A percentile compares a stretch with the other conserved stretches of the same genome.
Conservation (phyloP, 73 alveolate genomes). For the Paramecium sonneborni region DNA sequence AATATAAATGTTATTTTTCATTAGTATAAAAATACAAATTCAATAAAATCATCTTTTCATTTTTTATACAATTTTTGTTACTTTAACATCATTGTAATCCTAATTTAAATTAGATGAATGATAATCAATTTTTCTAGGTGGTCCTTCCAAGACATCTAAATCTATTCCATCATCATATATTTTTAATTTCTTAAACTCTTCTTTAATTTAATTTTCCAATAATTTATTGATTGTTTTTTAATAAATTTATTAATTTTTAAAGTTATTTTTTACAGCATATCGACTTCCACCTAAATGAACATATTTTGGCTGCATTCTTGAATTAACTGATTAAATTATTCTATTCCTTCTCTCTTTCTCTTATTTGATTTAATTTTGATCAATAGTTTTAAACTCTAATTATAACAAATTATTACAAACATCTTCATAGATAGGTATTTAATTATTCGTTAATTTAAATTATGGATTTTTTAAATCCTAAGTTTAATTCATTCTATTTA, state of each 20-base stretch:
- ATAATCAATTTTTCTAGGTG: slow-evolving; percentile 25
- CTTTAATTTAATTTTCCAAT: background rate
- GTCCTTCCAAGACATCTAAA: slow-evolving; percentile 16
- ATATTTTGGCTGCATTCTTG: slow-evolving; percentile 15
- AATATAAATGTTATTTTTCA: background rate
- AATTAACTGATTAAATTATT: background rate
- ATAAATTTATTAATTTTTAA: background rate
- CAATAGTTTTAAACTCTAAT: background rate
- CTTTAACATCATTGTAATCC: slow-evolving; percentile 53
- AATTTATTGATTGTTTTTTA: background rate
- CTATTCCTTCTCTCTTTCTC: background rate
- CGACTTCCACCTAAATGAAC: slow-evolving; percentile 22
- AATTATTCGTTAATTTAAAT: background rate
- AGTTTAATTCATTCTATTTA: background rate
- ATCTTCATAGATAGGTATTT: background rate
- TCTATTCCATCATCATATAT: background rate
- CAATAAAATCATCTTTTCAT: slow-evolving; percentile 9
- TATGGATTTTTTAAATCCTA: background rate
- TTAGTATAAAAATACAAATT: background rate
- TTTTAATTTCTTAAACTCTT: background rate
- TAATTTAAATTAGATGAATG: slow-evolving; percentile 19
- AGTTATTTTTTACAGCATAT: slow-evolving; percentile 13
- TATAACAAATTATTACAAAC: background rate
- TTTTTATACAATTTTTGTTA: slow-evolving; percentile 3
- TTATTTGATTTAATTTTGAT: background rate